Evolutionary conservation across 495 filamentous ascomycete species (phyloP), one percentile per base, ranked within the genome.

Genomic region (Clohesyomyces aquaticus): DNA sequence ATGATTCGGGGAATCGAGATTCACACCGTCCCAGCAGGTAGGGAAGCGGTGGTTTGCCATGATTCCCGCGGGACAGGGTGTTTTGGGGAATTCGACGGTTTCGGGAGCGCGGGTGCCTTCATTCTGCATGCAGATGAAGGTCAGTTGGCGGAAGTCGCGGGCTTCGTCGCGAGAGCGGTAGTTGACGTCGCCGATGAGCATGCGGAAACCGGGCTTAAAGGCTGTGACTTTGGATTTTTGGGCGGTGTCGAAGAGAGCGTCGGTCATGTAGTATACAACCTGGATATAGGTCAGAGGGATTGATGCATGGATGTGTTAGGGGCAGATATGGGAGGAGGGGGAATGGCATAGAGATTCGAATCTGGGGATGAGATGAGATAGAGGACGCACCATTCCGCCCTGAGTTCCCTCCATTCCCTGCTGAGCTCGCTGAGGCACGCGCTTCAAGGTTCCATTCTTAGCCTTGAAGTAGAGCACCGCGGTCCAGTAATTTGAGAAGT

Each of bases 401-500:
- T 60, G 46, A 21, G 62, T 61, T 1, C 57, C 58, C n/a, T 63
- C 62, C 22, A 72, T 66, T 1, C 59, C 62, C 42, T 48, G 45
- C 16, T 72, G 62, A n/a, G 61, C 56, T 23, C 52, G 35, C 38
- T 63, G 66, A 6, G 69, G 69, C 8, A 72, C 69, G 0, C 66
- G 35, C 32, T 69, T 61, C 59, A 58, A 72, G 21, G 57, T 69
- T 1, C 69, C 69, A 64, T 72, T 72, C 46, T 51, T 59, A 21
- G 61, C 66, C 11, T 61, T 59, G 66, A 72, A 69, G 62, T 55
- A 72, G 26, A 72, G 2, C 2, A 67, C 66, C 2, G 69, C 66
- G 12, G 66, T 69, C 69, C 69, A 72, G 61, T 72, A 72, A 45
- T 72, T 72, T 2, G 60, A 66, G 53, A 72, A 67, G 59, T 69